These are phyloP conservation scores for Stephanodiscus minutulus DNA, from an alignment of 108 stramenopile genomes.

Conservation along the genomic window DNA sequence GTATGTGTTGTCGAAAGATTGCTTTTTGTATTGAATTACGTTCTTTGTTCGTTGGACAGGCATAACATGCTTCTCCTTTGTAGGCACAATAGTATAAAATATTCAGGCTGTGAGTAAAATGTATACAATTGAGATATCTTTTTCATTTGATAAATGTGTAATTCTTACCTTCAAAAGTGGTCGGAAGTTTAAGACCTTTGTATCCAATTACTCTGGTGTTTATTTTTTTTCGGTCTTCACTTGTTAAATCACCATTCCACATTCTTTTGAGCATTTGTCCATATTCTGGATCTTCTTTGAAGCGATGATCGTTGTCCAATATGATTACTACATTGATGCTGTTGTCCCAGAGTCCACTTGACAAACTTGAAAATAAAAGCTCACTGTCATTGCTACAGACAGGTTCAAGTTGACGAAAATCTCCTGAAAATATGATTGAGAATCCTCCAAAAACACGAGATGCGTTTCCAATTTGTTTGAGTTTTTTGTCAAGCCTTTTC, in stretches of 20 bases:
- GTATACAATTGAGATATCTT: too few species aligned
- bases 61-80: too few species aligned
- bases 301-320: slow-evolving; percentile 1
- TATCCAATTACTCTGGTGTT: not conserved
- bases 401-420: slow-evolving; percentile 15
- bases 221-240: not conserved
- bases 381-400: slow-evolving; percentile 2
- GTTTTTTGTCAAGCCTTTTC: not conserved
- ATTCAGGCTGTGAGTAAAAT: too few species aligned
- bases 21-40: slow-evolving; percentile 21
- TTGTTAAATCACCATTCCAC: slow-evolving; percentile 1
- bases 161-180: too few species aligned
- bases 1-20: slow-evolving; percentile 14
- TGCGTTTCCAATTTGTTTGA: not conserved
- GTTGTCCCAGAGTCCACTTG: not conserved
- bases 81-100: too few species aligned
- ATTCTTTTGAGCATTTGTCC: slow-evolving; percentile 8
- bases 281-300: slow-evolving; percentile 13
- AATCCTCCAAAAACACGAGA: not conserved
- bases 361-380: too few species aligned
- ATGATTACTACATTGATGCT: slow-evolving; percentile 3
- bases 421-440: slow-evolving; percentile 7
- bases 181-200: not conserved
- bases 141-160: too few species aligned
- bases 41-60: slow-evolving; percentile 29